Base-by-base conservation (phyloP, 345 rosid species). In the Populus simonii region DNA sequence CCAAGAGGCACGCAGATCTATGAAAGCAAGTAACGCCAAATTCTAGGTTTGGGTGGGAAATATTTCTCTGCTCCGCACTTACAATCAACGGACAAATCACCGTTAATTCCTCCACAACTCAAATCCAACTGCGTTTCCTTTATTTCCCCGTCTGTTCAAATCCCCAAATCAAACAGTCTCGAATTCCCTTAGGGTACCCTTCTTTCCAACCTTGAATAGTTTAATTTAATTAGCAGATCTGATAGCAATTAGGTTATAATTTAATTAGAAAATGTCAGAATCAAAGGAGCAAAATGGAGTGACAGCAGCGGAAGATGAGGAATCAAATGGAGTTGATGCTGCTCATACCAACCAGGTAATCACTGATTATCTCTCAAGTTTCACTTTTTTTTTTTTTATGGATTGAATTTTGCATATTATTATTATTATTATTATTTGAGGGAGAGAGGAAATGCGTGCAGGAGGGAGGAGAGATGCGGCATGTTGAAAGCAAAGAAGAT, bases 21-120 rank as follows among this genome's bases (percentile, higher is more conserved):
- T 20, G 66, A 20, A 61, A 47, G 51, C 17, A 47, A 47, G 51
- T 47, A 47, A 47, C 33, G 33, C 33, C 15, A 11, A 63, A n/a
- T n/a, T 23, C 17, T 29, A 31, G 33, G 16, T 23, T 63, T 31
- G 8, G 3, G 67, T 63, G 36, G 31, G 67, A 31, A 63, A 73
- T 92, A 91, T 88, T 96, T 97, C 83, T 96, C 96, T 57, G 89
- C 87, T 0, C 94, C 92, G 83, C 92, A 96, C 71, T 83, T 90
- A 88, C 77, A 78, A 96, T 89, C 90, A 79, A 88, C 93, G 36
- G 92, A 88, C n/a, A 15, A 27, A 74, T 41, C 76, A 41, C 31
- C 55, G 68, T 53, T 47, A 29, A 70, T 47, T 15, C 23, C 43
- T 25, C 15, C 31, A 53, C 31, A 41, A 53, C 66, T 53, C 47